Conservation (phyloP, 2,329 filamentous ascomycete genomes). For the Zymoseptoria ardabiliae region DNA sequence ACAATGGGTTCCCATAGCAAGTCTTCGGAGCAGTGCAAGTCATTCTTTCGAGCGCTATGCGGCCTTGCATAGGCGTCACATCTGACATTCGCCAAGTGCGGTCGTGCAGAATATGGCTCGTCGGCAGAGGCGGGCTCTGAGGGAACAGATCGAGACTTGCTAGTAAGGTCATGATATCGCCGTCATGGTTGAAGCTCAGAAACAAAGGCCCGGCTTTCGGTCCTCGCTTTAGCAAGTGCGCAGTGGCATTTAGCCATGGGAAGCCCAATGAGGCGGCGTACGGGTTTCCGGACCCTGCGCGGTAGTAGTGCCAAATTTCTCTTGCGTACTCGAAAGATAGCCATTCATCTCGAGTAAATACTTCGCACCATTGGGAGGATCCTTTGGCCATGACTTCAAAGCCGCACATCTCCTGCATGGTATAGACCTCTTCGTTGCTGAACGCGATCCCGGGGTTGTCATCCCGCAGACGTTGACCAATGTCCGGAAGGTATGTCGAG, state of each 20-base stretch:
- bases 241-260: conserved; percentile 53
- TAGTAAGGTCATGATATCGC: conserved; percentile 50
- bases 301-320: conserved; percentile 52
- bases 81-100: conserved; percentile 50
- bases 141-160: conserved; percentile 46
- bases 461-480: conserved; percentile 38
- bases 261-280: conserved; percentile 50
- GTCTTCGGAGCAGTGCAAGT: conserved; percentile 34
- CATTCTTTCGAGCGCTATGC: conserved; percentile 50
- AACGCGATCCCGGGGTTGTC: conserved; percentile 40
- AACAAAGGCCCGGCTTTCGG: conserved; percentile 44
- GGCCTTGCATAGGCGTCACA: conserved; percentile 48
- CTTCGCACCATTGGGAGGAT: conserved; percentile 48
- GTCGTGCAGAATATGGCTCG: conserved; percentile 36
- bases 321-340: conserved; percentile 51
- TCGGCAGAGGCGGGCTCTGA: conserved; percentile 40
- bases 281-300: conserved; percentile 49
- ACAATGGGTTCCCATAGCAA: conserved; percentile 18
- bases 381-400: conserved; percentile 51
- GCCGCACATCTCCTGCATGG: conserved; percentile 57
- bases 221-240: conserved; percentile 37
- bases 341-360: conserved; percentile 50
- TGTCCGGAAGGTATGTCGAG: conserved; percentile 40
- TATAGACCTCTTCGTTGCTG: conserved; percentile 44
- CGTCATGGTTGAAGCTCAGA: conserved; percentile 55